Conservation (phyloP, 805 yeast genomes). For the Cyberlindnera subsufficiens region DNA sequence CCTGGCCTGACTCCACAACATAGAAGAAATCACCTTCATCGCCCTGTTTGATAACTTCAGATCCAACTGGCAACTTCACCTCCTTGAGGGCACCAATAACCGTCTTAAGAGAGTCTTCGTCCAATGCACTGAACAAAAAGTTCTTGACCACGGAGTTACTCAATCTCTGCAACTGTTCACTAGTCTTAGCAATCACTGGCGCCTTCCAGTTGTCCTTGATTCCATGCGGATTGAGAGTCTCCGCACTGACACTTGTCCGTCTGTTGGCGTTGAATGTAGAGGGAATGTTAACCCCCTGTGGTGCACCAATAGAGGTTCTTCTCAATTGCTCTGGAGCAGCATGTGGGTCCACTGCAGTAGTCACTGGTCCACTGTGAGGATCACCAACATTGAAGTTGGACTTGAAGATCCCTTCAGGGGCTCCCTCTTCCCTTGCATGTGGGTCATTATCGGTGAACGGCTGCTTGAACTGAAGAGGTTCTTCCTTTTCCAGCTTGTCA, state of each 20-base stretch:
- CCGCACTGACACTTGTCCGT: conserved; percentile 89
- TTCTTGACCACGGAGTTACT: conserved; percentile 70
- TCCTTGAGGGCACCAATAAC: conserved; percentile 83
- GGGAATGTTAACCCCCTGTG: conserved; percentile 36
- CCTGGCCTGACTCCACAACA: conserved; percentile 77
- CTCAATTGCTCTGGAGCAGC: conserved; percentile 6
- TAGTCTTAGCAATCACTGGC: conserved; percentile 57
- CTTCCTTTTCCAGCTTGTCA: conserved; percentile 3
- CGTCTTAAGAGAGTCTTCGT: conserved; percentile 66
- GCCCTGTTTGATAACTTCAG: conserved; percentile 79
- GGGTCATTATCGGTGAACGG: conserved; percentile 64
- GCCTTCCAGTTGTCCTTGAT: conserved; percentile 65
- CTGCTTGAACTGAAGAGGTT: conserved; percentile 24
- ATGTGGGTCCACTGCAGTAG: conserved; percentile 19
- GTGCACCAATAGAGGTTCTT: conserved; percentile 10
- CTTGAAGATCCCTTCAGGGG: conserved; percentile 16
- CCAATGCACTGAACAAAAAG: conserved; percentile 80
- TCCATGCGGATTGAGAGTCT: conserved; percentile 71
- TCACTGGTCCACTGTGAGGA: conserved; percentile 10
- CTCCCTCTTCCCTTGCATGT: conserved; percentile 34
- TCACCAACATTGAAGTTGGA: conserved; percentile 22
- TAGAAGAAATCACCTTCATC: conserved; percentile 93
- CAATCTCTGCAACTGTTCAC: conserved; percentile 61
- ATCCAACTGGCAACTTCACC: conserved; percentile 50
- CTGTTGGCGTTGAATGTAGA: conserved; percentile 68